Evolutionary conservation across 331 rosid species (phyloP).

Genomic region (Acacia concinna): DNA sequence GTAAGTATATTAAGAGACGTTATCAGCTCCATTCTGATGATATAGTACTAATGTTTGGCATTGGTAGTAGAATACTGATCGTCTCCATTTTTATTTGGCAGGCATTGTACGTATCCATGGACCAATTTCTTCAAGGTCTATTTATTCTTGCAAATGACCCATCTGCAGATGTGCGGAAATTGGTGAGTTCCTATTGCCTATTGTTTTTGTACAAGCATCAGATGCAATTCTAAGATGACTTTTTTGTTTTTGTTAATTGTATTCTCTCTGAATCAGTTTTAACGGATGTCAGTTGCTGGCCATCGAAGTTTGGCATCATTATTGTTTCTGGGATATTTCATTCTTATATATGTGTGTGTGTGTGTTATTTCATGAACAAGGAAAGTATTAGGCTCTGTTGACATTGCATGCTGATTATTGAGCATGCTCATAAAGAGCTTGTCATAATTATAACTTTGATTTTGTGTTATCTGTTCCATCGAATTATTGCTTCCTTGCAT

Average conservation of each 20-base stretch:
- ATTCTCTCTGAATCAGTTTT: slow-evolving; percentile 9
- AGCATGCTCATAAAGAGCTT: background rate
- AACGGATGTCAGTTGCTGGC: slow-evolving; percentile 20
- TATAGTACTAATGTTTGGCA: slow-evolving; percentile 31
- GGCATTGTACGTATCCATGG: slow-evolving; percentile 84
- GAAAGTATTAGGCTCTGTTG: slow-evolving; percentile 1
- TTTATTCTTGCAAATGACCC: slow-evolving; percentile 86
- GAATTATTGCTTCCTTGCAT: slow-evolving; percentile 5
- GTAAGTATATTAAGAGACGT: slow-evolving; percentile 53
- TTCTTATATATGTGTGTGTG: background rate
- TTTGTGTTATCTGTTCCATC: background rate
- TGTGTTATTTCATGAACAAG: slow-evolving; percentile 19
- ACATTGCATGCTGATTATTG: background rate
- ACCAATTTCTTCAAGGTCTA: slow-evolving; percentile 94
- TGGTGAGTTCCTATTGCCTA: slow-evolving; percentile 64
- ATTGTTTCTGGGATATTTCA: slow-evolving; percentile 7
- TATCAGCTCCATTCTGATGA: slow-evolving; percentile 26
- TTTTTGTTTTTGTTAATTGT: background rate
- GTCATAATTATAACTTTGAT: background rate
- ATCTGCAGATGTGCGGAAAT: slow-evolving; percentile 80
- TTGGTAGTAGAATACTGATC: slow-evolving; percentile 3
- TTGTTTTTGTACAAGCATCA: slow-evolving; percentile 18
- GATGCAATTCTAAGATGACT: slow-evolving; percentile 3
- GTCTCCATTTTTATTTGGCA: slow-evolving; percentile 36
- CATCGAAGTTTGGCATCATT: slow-evolving; percentile 4